Percentiles rank a stretch among this genome's conserved stretches.
phyloP scores from a whole-genome alignment of 495 filamentous ascomycete genomes.

The Lophium mytilinum region DNA sequence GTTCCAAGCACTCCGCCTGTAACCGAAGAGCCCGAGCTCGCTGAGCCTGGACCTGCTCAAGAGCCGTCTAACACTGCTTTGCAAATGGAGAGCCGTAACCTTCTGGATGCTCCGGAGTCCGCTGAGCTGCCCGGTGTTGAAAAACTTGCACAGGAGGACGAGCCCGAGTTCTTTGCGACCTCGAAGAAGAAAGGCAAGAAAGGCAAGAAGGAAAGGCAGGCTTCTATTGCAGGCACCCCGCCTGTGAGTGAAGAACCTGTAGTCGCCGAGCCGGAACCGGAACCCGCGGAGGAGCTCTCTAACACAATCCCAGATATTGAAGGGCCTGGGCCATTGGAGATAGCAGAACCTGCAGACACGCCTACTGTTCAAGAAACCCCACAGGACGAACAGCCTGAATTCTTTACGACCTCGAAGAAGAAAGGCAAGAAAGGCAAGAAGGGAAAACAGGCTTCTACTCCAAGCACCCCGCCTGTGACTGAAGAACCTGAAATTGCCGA shows the following conservation, averaged over 20 bases:
- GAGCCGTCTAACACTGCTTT: neutral
- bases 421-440: slow-evolving; percentile 21
- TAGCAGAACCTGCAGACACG: neutral
- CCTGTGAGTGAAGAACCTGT: neutral
- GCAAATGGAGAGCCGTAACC: too few relatives aligned
- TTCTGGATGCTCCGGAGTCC: neutral
- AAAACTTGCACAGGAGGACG: too few relatives aligned
- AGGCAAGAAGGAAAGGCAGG: slow-evolving; percentile 19
- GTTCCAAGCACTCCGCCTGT: neutral
- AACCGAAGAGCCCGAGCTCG: neutral
- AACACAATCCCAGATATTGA: neutral
- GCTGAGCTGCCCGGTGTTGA: neutral
- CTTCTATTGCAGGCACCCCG: slow-evolving; percentile 2
- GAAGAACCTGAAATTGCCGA: neutral
- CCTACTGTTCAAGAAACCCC: neutral
- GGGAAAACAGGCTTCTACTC: slow-evolving; percentile 8
- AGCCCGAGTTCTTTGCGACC: neutral
- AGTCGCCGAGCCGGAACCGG: neutral
- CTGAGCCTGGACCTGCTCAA: neutral
- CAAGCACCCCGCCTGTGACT: neutral
- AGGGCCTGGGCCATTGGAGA: too few relatives aligned
- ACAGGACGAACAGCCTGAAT: too few relatives aligned
- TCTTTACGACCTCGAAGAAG: neutral
- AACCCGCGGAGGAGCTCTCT: neutral
- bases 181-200: slow-evolving; percentile 10